Base-by-base conservation (phyloP, 83 land plant species). In the Larix sibirica region DNA sequence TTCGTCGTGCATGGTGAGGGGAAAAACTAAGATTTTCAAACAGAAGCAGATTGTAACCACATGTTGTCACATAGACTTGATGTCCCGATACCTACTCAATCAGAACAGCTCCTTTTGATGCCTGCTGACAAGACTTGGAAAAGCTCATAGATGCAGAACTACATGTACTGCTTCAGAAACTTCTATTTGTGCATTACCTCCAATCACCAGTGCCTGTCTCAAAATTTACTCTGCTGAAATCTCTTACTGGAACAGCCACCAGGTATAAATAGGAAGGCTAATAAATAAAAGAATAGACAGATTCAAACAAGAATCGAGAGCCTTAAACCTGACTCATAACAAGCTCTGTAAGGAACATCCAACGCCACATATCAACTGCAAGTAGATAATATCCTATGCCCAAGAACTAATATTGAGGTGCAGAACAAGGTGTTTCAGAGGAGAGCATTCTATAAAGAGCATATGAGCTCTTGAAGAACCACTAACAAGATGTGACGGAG, bases 281-380 rank as follows among this genome's bases (percentile, higher is more conserved):
- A 56, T 36, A 78, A 65, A 59, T 56, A 56, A 78, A 78, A 78
- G 63, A 56, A 56, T 78, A 58, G 61, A 78, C 31, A 28, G 24
- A 47, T 59, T 78, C 80, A 78, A 77, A 56, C 24, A 56, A 13
- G 80, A 78, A 78, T 78, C 63, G 58, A 18, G 40, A 56, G 80
- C 80, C 24, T 59, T 78, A 78, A 10, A 16, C 17, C 60, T 54
- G 80, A 59, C 40, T 56, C 20, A 56, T 44, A 78, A 78, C 63
- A 78, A 56, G 80, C 63, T 78, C 63, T 59, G 17, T 20, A 78
- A 58, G 63, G 28, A 17, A 78, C 80, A 56, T 78, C 80, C 63
- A 26, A 50, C 33, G 63, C 61, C 62, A 56, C 62, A 78, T 56
- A 31, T 14, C 79, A 54, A 56, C 40, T 26, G 62, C 61, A 59